Percentiles rank a stretch among this genome's conserved stretches.
phyloP scores from a whole-genome alignment of 2,329 filamentous ascomycete genomes.

The Epichloe amarillans region DNA sequence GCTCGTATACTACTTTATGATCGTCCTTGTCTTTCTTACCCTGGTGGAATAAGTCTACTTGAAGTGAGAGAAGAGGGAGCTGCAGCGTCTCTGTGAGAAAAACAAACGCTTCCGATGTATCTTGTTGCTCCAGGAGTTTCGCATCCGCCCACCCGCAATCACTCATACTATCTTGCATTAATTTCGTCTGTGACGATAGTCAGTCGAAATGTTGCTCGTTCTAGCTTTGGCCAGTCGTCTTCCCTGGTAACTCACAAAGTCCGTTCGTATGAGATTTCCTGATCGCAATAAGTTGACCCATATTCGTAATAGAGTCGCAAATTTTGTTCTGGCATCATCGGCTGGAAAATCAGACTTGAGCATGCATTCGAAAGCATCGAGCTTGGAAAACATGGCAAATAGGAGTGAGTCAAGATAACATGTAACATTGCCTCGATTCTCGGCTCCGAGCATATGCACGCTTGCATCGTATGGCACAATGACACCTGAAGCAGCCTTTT shows the following conservation, averaged over 20 bases:
- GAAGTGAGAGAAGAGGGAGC: conserved; percentile 73
- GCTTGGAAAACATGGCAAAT: conserved; percentile 88
- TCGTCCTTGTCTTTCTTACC: conserved; percentile 78
- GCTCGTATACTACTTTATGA: conserved; percentile 88
- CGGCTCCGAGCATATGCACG: conserved; percentile 65
- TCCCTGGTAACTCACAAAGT: conserved; percentile 47
- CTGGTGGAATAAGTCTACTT: conserved; percentile 89
- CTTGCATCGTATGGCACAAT: conserved; percentile 62
- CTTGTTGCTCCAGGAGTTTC: conserved; percentile 66
- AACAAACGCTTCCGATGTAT: conserved; percentile 88
- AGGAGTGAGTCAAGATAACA: conserved; percentile 87
- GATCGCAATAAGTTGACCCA: conserved; percentile 89
- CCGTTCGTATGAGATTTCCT: conserved; percentile 71
- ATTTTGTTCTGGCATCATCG: conserved; percentile 55
- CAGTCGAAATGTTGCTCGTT: conserved; percentile 3
- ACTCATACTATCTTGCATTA: conserved; percentile 69
- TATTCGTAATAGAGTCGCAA: conserved; percentile 67
- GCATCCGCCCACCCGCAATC: conserved; percentile 86
- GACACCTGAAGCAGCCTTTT: conserved; percentile 69
- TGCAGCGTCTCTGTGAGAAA: conserved; percentile 88
- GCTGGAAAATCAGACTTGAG: conserved; percentile 60
- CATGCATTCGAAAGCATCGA: conserved; percentile 88
- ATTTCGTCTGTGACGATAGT: conserved; percentile 46
- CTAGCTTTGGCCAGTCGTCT: neutral
- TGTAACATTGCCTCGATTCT: conserved; percentile 77